Percentiles rank a stretch among this genome's conserved stretches.
These are phyloP conservation scores for Plasmodium adleri DNA, from an alignment of 169 alveolate species.

Conservation along the genomic window DNA sequence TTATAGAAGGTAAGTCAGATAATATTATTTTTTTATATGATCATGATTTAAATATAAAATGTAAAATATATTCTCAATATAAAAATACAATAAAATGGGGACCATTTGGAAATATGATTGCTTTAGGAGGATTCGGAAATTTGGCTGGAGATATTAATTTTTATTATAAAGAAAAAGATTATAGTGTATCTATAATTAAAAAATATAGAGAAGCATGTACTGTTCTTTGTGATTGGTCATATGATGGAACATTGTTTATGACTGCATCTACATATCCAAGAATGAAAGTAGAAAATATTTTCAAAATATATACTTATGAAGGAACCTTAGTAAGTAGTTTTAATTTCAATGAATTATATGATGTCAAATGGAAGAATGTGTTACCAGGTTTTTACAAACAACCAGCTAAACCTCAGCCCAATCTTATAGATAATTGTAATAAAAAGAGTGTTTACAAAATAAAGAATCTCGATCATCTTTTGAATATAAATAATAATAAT, in stretches of 20 bases:
- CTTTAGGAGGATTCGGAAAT: slow-evolving; percentile 86
- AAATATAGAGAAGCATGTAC: slow-evolving; percentile 85
- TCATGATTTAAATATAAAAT: slow-evolving; percentile 68
- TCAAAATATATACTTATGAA: slow-evolving; percentile 83
- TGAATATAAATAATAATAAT: not conserved
- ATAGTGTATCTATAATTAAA: slow-evolving; percentile 76
- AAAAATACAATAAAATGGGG: slow-evolving; percentile 86
- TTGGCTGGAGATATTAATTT: slow-evolving; percentile 85
- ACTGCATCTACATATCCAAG: slow-evolving; percentile 87
- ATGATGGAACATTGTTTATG: slow-evolving; percentile 82
- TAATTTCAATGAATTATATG: slow-evolving; percentile 47
- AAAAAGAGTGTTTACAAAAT: slow-evolving; percentile 56
- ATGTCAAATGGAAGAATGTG: slow-evolving; percentile 52
- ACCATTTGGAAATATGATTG: slow-evolving; percentile 85
- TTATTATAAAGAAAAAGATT: slow-evolving; percentile 75
- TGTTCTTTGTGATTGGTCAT: slow-evolving; percentile 86
- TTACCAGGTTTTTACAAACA: slow-evolving; percentile 11
- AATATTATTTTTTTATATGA: slow-evolving; percentile 80
- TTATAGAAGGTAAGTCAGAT: slow-evolving; percentile 85
- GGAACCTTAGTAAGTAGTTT: slow-evolving; percentile 77
- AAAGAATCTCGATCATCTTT: not conserved
- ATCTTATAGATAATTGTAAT: slow-evolving; percentile 12
- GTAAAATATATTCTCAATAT: slow-evolving; percentile 79
- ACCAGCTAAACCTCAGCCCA: slow-evolving; percentile 59
- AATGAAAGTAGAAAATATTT: slow-evolving; percentile 85